phyloP scores from a whole-genome alignment of 345 rosid genomes.

The Ailanthus altissimus region DNA sequence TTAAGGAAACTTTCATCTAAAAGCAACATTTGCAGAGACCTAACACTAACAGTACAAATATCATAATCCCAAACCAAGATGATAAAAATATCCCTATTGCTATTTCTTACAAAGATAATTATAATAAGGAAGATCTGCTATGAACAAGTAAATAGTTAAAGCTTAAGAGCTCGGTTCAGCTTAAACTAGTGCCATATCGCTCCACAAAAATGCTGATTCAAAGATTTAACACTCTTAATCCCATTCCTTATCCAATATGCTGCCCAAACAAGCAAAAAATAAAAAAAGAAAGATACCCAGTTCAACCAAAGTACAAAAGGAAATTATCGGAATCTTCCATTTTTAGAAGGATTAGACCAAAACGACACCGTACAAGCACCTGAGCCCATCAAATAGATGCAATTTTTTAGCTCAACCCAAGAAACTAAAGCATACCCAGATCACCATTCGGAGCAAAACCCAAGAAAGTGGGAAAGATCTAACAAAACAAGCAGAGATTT shows the following conservation, averaged over 20 bases:
- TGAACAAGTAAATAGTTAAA: neutral
- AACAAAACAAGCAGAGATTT: conserved; percentile 16
- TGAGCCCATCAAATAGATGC: neutral
- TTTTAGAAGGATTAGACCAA: neutral
- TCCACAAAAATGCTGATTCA: neutral
- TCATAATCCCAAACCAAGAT: conserved; percentile 26
- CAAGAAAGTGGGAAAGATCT: conserved; percentile 44
- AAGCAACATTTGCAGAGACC: conserved; percentile 3
- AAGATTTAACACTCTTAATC: neutral
- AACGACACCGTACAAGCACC: neutral
- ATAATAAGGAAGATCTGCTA: conserved; percentile 37
- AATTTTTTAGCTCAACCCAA: neutral
- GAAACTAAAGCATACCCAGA: conserved; percentile 31
- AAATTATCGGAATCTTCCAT: neutral
- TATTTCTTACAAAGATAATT: conserved; percentile 16
- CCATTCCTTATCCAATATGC: neutral
- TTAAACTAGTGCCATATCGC: neutral
- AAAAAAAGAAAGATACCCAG: neutral
- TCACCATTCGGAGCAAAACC: conserved; percentile 24
- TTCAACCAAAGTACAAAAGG: neutral
- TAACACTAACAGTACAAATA: conserved; percentile 17
- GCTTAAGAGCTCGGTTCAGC: neutral
- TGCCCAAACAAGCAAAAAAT: neutral
- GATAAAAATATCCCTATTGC: conserved; percentile 22
- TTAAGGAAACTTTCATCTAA: neutral